Evolutionary conservation across 139 green algal species (phyloP).

Genomic region (Chlorella sp.): DNA sequence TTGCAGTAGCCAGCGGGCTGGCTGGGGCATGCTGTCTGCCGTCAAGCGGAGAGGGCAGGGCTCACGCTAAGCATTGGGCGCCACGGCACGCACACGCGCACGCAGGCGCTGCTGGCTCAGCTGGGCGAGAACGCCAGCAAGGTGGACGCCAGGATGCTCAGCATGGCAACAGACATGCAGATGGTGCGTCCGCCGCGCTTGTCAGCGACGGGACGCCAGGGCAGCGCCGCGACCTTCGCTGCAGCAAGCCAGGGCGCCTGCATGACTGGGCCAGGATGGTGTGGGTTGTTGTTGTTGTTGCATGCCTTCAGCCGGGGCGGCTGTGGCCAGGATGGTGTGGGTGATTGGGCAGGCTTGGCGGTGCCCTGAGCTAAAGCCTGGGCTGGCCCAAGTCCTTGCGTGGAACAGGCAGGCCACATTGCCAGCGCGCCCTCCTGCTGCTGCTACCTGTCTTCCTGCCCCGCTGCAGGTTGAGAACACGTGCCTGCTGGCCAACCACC

Average conservation of each 20-base stretch:
- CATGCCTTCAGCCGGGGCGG: background rate
- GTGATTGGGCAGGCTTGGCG: background rate
- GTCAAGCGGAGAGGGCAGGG: too few species aligned
- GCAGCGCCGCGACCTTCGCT: too few species aligned
- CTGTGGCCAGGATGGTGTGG: too few species aligned
- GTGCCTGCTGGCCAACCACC: slow-evolving; percentile 62
- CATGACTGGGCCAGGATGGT: too few species aligned
- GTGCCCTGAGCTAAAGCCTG: background rate
- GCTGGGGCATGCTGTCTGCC: too few species aligned
- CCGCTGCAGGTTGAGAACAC: slow-evolving; percentile 68
- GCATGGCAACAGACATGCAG: slow-evolving; percentile 29
- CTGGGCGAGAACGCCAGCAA: slow-evolving; percentile 18
- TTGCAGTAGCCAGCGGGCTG: too few species aligned
- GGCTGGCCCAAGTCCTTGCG: background rate
- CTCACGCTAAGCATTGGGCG: too few species aligned
- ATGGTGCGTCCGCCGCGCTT: too few species aligned
- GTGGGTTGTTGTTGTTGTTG: background rate
- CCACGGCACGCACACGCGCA: too few species aligned
- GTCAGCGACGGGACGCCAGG: too few species aligned
- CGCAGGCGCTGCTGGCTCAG: slow-evolving; percentile 25
- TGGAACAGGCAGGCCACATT: too few species aligned
- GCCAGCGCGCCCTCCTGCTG: background rate
- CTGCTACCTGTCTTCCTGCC: background rate
- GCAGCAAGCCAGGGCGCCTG: too few species aligned
- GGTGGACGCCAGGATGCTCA: slow-evolving; percentile 23